Conservation (phyloP, 1,139 yeast species). For the Geotrichum carabidarum region DNA sequence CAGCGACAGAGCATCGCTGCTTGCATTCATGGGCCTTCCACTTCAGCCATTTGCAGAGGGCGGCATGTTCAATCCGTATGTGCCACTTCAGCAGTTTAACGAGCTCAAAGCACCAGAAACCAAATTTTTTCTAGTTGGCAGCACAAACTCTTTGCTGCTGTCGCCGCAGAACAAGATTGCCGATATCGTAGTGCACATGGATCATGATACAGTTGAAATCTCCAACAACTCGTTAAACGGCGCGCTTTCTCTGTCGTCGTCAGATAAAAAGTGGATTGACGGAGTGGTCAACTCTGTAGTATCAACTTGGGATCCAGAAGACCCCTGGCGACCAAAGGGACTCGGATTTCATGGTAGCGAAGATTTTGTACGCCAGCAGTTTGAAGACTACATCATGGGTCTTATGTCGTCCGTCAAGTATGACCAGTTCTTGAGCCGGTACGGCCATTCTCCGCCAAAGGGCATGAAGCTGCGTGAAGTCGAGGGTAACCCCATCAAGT, state of each 20-base stretch:
- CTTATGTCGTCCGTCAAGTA: slow-evolving; percentile 69
- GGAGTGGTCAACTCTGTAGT: slow-evolving; percentile 40
- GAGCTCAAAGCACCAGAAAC: slow-evolving; percentile 58
- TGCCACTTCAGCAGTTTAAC: slow-evolving; percentile 84
- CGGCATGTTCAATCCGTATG: slow-evolving; percentile 85
- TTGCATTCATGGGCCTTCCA: slow-evolving; percentile 83
- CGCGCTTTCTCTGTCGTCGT: slow-evolving; percentile 49
- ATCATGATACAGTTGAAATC: slow-evolving; percentile 47
- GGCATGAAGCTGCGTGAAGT: slow-evolving; percentile 35
- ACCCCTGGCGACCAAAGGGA: slow-evolving; percentile 45
- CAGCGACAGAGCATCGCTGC: slow-evolving; percentile 69
- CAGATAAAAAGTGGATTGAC: slow-evolving; percentile 73
- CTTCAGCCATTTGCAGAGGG: slow-evolving; percentile 79
- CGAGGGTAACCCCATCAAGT: slow-evolving; percentile 42
- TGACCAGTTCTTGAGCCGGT: slow-evolving; percentile 49
- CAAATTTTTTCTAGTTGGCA: slow-evolving; percentile 71
- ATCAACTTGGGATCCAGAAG: slow-evolving; percentile 42
- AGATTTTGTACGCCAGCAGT: slow-evolving; percentile 79
- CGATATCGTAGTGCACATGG: slow-evolving; percentile 49
- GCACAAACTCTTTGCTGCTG: slow-evolving; percentile 75
- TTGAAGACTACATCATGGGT: slow-evolving; percentile 83
- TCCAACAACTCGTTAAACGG: slow-evolving; percentile 42
- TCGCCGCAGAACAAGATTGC: slow-evolving; percentile 64
- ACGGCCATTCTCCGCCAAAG: slow-evolving; percentile 39
- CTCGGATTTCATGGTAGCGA: slow-evolving; percentile 67